Evolutionary conservation across 192 early-diverging fungal genomes (phyloP).

Genomic region (Coemansia sp.): DNA sequence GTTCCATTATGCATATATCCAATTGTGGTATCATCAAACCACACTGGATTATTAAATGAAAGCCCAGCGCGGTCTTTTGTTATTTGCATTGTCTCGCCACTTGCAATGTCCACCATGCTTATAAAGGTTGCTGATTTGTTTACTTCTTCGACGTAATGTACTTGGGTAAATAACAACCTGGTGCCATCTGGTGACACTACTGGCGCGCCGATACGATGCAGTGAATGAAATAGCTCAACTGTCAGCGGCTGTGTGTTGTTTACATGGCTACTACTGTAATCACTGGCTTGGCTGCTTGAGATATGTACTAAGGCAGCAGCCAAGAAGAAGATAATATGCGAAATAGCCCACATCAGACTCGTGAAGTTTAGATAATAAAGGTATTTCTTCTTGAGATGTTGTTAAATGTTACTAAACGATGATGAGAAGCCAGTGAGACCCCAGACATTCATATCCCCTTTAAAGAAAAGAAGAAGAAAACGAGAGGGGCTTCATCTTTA

Average conservation of each 20-base stretch:
- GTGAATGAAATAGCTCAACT: slow-evolving; percentile 25
- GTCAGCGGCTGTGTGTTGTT: slow-evolving; percentile 28
- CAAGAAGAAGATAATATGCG: not conserved
- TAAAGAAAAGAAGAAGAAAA: not conserved
- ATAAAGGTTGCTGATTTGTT: slow-evolving; percentile 23
- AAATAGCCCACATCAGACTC: not conserved
- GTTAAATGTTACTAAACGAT: not conserved
- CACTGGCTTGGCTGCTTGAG: not conserved
- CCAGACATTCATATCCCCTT: not conserved
- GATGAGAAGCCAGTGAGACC: not conserved
- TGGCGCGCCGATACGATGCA: slow-evolving; percentile 15
- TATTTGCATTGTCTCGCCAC: slow-evolving; percentile 5
- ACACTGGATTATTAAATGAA: slow-evolving; percentile 23
- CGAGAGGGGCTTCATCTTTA: not conserved
- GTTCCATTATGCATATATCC: slow-evolving; percentile 28
- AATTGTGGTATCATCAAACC: slow-evolving; percentile 26
- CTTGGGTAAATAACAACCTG: slow-evolving; percentile 18
- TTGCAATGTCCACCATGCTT: slow-evolving; percentile 19
- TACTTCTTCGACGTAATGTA: slow-evolving; percentile 25
- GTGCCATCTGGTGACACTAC: slow-evolving; percentile 33
- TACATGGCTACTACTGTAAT: not conserved
- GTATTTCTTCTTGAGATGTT: not conserved
- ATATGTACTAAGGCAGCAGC: not conserved
- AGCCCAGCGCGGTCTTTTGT: slow-evolving; percentile 14
- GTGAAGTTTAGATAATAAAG: not conserved